Base-by-base conservation (phyloP, 257 asterid species). In the Primulina tabacum region DNA sequence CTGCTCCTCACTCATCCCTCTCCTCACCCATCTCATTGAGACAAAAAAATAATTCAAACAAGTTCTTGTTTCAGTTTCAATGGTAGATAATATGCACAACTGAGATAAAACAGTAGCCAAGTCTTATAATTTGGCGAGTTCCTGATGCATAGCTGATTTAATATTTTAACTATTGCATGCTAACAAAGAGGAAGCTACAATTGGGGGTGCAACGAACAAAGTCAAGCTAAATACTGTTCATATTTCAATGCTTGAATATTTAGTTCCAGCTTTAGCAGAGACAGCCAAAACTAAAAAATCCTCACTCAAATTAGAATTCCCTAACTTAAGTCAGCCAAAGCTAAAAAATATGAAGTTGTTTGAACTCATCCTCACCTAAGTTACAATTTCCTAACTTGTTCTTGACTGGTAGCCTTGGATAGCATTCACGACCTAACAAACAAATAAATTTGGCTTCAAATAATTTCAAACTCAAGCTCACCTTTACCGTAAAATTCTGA, bases 1-100 rank as follows among this genome's bases (percentile, higher is more conserved):
- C 16, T 30, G 62, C 14, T 24, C 67, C 67, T 60, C 68, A 17
- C 28, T 30, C 35, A 65, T 58, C 68, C 70, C 24, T 33, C 64
- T 43, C 52, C 29, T 69, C 34, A 21, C 34, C 72, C 24, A 70
- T 58, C 73, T 63, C 52, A 17, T 5, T 3, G 17, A 40, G 17
- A 40, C 52, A 2, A 40, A 11, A 35, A n/a, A 40, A 11, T 11
- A 10, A 40, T 37, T 12, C 52, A 40, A 35, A 35, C 7, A 35
- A 40, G 52, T 40, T 10, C 47, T 40, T 40, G 52, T 10, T 40
- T 8, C 16, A 40, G 17, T 40, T 40, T 40, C 17, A 40, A 10
- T 9, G 3, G 52, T 40, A 8, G 17, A 11, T 0, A 11, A 40
- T 10, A 9, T 40, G 16, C 17, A 35, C 43, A 40, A 10, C 52